Conservation (phyloP, 1,139 yeast species). For the Diutina ranongensis region DNA sequence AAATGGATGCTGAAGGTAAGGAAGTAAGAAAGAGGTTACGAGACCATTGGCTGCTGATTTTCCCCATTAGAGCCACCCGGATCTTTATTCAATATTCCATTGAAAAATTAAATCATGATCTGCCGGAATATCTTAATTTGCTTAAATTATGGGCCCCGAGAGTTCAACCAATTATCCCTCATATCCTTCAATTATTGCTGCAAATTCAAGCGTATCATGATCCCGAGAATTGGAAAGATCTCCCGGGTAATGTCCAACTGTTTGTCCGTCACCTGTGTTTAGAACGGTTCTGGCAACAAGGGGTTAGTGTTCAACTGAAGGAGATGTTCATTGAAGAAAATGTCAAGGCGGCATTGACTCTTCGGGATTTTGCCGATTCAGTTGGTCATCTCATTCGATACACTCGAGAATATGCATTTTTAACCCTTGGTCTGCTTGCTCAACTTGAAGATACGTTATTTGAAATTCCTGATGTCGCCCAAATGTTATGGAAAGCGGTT, state of each 20-base stretch:
- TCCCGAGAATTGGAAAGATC: conserved; percentile 79
- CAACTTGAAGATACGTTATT: conserved; percentile 85
- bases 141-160: conserved; percentile 86
- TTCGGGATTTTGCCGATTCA: conserved; percentile 94
- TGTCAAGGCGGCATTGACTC: conserved; percentile 84
- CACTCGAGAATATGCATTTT: conserved; percentile 89
- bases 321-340: conserved; percentile 93
- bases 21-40: conserved; percentile 63
- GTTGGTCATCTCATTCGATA: conserved; percentile 96
- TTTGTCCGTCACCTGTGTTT: conserved; percentile 81
- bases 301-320: conserved; percentile 86
- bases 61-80: conserved; percentile 93
- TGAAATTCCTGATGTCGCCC: conserved; percentile 74
- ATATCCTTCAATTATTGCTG: conserved; percentile 70
- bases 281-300: conserved; percentile 98
- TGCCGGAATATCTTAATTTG: conserved; percentile 63
- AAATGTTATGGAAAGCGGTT: conserved; percentile 69
- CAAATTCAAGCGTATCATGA: conserved; percentile 94
- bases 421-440: conserved; percentile 82
- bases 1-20: conserved; percentile 89
- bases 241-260: conserved; percentile 83
- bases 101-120: conserved; percentile 73
- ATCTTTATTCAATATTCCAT: conserved; percentile 91
- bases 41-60: conserved; percentile 86
- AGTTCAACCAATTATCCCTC: conserved; percentile 84